Evolutionary conservation across 2,329 filamentous ascomycete species (phyloP).

Genomic region (Microsporum canis): DNA sequence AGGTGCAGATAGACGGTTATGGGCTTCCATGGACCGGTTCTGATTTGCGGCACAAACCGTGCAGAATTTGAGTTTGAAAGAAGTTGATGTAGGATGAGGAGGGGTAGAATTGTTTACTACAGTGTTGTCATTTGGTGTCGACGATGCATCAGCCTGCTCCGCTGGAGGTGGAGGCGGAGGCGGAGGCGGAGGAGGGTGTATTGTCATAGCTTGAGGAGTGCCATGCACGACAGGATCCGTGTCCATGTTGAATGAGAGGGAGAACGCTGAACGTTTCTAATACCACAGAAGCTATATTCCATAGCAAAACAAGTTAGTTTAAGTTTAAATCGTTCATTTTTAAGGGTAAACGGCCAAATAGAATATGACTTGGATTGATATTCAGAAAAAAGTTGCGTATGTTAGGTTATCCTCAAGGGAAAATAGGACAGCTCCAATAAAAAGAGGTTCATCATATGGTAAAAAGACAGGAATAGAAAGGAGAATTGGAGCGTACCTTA

Average conservation of each 20-base stretch:
- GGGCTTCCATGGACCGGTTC: slow-evolving; percentile 99
- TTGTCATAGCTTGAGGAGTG: slow-evolving; percentile 31
- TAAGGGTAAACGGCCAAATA: neutral
- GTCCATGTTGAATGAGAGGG: slow-evolving; percentile 29
- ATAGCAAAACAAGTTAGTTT: neutral
- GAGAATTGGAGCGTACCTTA: slow-evolving; percentile 1
- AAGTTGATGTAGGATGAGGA: slow-evolving; percentile 39
- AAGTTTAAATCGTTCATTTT: neutral
- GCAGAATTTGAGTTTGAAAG: slow-evolving; percentile 56
- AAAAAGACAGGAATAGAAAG: neutral
- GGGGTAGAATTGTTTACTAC: slow-evolving; percentile 14
- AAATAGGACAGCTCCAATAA: slow-evolving; percentile 72
- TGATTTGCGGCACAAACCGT: slow-evolving; percentile 89
- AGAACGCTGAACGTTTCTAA: neutral
- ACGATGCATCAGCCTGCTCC: slow-evolving; percentile 20
- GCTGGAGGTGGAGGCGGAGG: slow-evolving; percentile 36
- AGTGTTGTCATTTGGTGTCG: slow-evolving; percentile 12
- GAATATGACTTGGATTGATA: neutral
- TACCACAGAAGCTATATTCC: neutral
- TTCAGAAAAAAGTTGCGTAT: slow-evolving; percentile 6
- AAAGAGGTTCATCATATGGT: slow-evolving; percentile 44
- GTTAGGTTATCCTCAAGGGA: slow-evolving; percentile 47
- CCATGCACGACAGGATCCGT: slow-evolving; percentile 42
- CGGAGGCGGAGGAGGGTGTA: slow-evolving; percentile 39
- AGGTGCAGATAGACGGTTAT: slow-evolving; percentile 76